A percentile compares a stretch with the other conserved stretches of the same genome.
phyloP scores from a whole-genome alignment of 345 rosid genomes.

The Mallotus nudiflorus region DNA sequence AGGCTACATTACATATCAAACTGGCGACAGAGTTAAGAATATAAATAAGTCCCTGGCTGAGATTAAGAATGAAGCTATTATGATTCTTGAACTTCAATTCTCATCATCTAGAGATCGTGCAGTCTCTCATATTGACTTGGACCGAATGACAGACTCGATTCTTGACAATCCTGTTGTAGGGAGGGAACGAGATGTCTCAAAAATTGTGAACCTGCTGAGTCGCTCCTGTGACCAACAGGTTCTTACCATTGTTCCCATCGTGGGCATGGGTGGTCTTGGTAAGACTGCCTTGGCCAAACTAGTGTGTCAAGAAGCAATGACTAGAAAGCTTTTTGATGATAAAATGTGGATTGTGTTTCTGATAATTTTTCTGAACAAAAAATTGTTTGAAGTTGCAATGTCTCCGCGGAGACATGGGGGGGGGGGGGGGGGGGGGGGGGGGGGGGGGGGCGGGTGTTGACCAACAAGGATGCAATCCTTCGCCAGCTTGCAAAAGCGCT shows the following conservation, averaged over 20 bases:
- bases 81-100: too few species aligned
- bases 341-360: background rate
- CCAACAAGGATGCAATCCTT: background rate
- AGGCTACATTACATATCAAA: too few species aligned
- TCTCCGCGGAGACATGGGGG: background rate
- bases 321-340: too few species aligned
- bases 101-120: too few species aligned
- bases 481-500: too few species aligned
- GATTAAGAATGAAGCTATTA: too few species aligned
- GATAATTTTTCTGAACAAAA: background rate
- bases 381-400: slow-evolving; percentile 16
- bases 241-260: slow-evolving; percentile 6
- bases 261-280: slow-evolving; percentile 31
- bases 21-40: too few species aligned
- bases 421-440: too few species aligned
- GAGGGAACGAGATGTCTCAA: background rate
- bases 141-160: background rate
- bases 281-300: slow-evolving; percentile 24
- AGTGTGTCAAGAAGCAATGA: slow-evolving; percentile 1
- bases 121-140: background rate
- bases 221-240: background rate
- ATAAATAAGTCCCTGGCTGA: too few species aligned
- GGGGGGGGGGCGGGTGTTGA: too few species aligned
- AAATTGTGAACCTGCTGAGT: slow-evolving; percentile 1
- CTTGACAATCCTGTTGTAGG: background rate